Evolutionary conservation across 2,329 filamentous ascomycete species (phyloP).

Genomic region (Ustilaginoidea virens): DNA sequence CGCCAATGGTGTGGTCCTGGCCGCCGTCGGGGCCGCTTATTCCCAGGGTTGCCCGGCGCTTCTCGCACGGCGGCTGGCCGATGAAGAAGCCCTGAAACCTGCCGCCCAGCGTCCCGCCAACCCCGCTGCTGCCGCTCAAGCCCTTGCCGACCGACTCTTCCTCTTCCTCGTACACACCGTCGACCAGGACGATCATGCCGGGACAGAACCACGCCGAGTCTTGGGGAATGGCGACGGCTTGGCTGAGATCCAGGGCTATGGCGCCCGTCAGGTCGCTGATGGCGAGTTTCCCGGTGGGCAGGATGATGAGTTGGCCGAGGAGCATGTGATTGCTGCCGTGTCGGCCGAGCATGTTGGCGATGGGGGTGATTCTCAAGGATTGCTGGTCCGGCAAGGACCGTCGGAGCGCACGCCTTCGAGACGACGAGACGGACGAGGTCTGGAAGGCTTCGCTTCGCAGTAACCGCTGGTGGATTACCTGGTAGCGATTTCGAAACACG

Average conservation of each 20-base stretch:
- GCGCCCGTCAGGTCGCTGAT: slow-evolving; percentile 80
- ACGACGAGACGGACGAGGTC: slow-evolving; percentile 55
- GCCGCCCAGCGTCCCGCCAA: slow-evolving; percentile 84
- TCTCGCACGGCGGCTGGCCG: slow-evolving; percentile 81
- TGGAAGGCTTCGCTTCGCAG: slow-evolving; percentile 91
- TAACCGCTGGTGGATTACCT: slow-evolving; percentile 81
- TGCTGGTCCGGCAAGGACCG: slow-evolving; percentile 48
- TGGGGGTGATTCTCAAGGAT: slow-evolving; percentile 77
- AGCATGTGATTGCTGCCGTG: slow-evolving; percentile 76
- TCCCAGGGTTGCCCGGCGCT: slow-evolving; percentile 64
- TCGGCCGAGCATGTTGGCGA: slow-evolving; percentile 60
- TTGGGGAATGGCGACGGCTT: slow-evolving; percentile 68
- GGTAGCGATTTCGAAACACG: slow-evolving; percentile 79
- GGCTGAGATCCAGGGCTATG: slow-evolving; percentile 67
- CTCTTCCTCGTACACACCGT: slow-evolving; percentile 94
- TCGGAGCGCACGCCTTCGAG: slow-evolving; percentile 35
- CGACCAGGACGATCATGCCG: slow-evolving; percentile 89
- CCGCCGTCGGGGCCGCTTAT: slow-evolving; percentile 41
- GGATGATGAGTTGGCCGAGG: slow-evolving; percentile 64
- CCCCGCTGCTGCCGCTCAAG: slow-evolving; percentile 61
- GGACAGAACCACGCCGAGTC: slow-evolving; percentile 86
- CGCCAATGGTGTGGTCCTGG: slow-evolving; percentile 44
- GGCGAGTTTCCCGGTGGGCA: slow-evolving; percentile 68
- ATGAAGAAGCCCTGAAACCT: slow-evolving; percentile 83
- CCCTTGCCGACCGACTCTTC: slow-evolving; percentile 54